Evolutionary conservation across 2,329 filamentous ascomycete genomes (phyloP).

Genomic region (Aspergillus sp.): DNA sequence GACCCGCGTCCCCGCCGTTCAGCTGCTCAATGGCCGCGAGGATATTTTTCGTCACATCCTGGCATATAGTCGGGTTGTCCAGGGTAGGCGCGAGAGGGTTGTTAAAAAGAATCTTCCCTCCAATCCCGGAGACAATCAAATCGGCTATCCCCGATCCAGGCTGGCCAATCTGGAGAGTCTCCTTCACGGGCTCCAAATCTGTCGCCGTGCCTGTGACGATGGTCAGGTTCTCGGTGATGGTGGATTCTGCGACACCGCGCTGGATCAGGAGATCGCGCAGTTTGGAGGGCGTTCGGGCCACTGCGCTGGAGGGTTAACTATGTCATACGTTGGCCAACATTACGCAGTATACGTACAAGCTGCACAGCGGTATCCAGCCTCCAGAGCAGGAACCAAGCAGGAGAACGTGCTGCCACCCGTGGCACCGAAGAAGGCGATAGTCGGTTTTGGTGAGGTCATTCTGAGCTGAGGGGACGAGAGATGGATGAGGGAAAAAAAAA

Average conservation of each 20-base stretch:
- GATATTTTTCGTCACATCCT: conserved; percentile 27
- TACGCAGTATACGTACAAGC: conserved; percentile 33
- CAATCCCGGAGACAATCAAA: conserved; percentile 49
- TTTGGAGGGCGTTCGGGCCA: conserved; percentile 51
- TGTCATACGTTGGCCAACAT: neutral
- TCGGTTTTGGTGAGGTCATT: too few species aligned
- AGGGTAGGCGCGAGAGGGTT: conserved; percentile 26
- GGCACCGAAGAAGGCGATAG: conserved; percentile 52
- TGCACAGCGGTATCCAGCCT: conserved; percentile 43
- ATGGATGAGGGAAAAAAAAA: too few species aligned
- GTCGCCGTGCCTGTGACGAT: conserved; percentile 49
- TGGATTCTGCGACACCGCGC: conserved; percentile 37
- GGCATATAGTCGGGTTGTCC: conserved; percentile 35
- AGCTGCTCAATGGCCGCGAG: conserved; percentile 16
- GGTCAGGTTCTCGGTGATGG: conserved; percentile 41
- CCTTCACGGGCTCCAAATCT: conserved; percentile 40
- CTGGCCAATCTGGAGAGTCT: conserved; percentile 24
- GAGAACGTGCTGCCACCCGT: conserved; percentile 49
- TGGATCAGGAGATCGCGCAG: conserved; percentile 42
- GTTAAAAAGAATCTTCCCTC: conserved; percentile 29
- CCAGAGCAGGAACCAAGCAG: conserved; percentile 44
- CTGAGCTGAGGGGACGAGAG: too few species aligned
- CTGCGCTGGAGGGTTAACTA: conserved; percentile 2
- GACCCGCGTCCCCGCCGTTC: neutral
- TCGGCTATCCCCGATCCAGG: conserved; percentile 27